phyloP scores from a whole-genome alignment of 2,329 filamentous ascomycete species.

The Beauveria sp. region DNA sequence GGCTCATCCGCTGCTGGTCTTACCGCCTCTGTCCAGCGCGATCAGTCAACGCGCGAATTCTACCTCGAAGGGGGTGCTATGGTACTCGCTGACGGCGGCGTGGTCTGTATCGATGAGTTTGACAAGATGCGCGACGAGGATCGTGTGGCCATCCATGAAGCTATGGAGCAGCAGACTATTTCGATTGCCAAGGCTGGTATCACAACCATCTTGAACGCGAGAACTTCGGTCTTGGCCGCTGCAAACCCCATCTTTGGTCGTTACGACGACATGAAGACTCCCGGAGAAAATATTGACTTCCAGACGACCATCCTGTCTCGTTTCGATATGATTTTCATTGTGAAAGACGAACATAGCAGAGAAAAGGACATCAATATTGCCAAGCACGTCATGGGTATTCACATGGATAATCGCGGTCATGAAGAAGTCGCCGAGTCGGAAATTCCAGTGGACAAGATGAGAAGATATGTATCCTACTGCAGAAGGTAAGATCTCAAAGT shows the following conservation, averaged over 20 bases:
- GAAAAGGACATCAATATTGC: conserved; percentile 89
- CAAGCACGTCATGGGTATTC: conserved; percentile 93
- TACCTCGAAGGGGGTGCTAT: conserved; percentile 97
- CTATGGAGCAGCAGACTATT: conserved; percentile 99
- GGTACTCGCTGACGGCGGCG: conserved; percentile 93
- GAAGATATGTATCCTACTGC: conserved; percentile 94
- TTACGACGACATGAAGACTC: conserved; percentile 96
- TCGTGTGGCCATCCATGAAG: conserved; percentile 95
- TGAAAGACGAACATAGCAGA: conserved; percentile 87
- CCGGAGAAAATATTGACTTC: conserved; percentile 98
- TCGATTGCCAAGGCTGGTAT: conserved; percentile 98
- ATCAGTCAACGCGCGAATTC: conserved; percentile 87
- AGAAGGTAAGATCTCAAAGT: conserved; percentile 62
- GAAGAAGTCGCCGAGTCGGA: conserved; percentile 82
- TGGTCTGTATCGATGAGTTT: conserved; percentile 98
- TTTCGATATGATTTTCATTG: conserved; percentile 99
- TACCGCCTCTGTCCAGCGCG: conserved; percentile 91
- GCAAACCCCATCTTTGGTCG: conserved; percentile 97
- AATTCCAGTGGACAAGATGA: conserved; percentile 93
- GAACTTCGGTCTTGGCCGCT: conserved; percentile 89
- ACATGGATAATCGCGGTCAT: conserved; percentile 80
- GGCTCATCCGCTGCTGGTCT: conserved; percentile 96
- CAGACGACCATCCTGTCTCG: conserved; percentile 96
- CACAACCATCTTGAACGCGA: conserved; percentile 92
- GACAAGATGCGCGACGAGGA: conserved; percentile 99